Percentiles rank a stretch among this genome's conserved stretches.
These are phyloP conservation scores for Barbarea vulgaris DNA, from an alignment of 345 rosid species.

Conservation along the genomic window DNA sequence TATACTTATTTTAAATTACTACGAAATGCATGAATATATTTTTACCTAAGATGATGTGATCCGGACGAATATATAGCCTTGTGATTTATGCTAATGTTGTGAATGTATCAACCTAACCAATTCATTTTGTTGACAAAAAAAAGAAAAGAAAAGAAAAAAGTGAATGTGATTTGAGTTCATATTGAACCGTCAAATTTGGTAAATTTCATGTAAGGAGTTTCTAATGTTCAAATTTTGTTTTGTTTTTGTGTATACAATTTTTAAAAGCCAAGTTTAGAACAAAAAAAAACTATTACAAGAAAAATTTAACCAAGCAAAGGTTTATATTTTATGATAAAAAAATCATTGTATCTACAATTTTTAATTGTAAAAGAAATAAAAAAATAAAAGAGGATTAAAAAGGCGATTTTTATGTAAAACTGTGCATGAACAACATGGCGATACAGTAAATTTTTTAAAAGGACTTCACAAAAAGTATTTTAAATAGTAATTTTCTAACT, in stretches of 20 bases:
- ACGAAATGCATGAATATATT: not conserved
- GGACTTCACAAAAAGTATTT: no score
- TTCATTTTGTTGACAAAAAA: not conserved
- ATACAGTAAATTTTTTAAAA: no score
- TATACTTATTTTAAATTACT: not conserved
- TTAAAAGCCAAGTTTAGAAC: not conserved
- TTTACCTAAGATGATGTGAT: not conserved
- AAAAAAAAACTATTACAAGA: not conserved
- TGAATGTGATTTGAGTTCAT: not conserved
- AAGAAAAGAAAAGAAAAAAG: no score
- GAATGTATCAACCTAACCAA: not conserved
- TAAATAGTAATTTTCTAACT: no score
- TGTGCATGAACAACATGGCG: no score
- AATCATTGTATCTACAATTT: not conserved
- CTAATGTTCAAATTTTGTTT: not conserved
- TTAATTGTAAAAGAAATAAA: no score
- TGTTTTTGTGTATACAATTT: not conserved
- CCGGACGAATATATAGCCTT: not conserved
- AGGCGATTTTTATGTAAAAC: no score
- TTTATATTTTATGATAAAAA: not conserved
- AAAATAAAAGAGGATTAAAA: no score
- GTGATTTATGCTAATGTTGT: not conserved
- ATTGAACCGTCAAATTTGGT: slow-evolving; percentile 11
- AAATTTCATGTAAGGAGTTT: slow-evolving; percentile 11
- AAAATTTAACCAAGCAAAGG: not conserved